phyloP scores from a whole-genome alignment of 257 asterid genomes.

The Mentha longifolia region DNA sequence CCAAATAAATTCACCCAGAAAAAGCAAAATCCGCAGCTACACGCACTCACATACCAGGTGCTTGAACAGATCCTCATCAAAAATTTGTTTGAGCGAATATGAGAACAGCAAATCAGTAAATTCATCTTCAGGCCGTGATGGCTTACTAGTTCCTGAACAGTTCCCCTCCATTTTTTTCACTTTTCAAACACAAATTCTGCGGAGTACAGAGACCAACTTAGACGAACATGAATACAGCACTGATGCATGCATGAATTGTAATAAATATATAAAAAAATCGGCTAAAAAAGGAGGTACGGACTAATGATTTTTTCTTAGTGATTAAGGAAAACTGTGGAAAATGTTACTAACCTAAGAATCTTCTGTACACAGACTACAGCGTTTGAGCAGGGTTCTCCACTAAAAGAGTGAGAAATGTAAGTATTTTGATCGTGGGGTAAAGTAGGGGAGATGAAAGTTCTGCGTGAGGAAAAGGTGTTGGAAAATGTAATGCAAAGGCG shows the following conservation, averaged over 20 bases:
- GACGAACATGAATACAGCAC: not conserved
- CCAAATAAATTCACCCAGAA: too few species aligned
- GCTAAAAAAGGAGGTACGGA: not conserved
- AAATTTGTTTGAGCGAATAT: constrained; percentile 47
- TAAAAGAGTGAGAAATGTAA: too few species aligned
- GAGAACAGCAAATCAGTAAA: constrained; percentile 47
- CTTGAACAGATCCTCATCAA: constrained; percentile 44
- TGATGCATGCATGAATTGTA: not conserved
- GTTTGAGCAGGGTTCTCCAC: too few species aligned
- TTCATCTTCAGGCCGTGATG: constrained; percentile 28
- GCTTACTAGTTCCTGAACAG: too few species aligned
- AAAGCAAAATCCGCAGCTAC: not conserved
- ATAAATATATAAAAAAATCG: not conserved
- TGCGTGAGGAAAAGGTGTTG: too few species aligned
- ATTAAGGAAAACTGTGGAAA: constrained; percentile 8
- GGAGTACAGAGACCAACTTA: not conserved
- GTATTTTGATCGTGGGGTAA: too few species aligned
- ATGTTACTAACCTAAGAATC: not conserved
- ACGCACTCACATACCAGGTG: constrained; percentile 37
- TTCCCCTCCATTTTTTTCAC: constrained; percentile 29
- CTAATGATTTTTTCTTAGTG: not conserved
- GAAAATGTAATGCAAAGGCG: too few species aligned
- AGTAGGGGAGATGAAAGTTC: too few species aligned
- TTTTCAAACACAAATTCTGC: not conserved
- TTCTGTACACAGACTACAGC: not conserved